These are phyloP conservation scores for Tricholoma flavovirens DNA, from an alignment of 768 basidiomycete species.

Conservation along the genomic window DNA sequence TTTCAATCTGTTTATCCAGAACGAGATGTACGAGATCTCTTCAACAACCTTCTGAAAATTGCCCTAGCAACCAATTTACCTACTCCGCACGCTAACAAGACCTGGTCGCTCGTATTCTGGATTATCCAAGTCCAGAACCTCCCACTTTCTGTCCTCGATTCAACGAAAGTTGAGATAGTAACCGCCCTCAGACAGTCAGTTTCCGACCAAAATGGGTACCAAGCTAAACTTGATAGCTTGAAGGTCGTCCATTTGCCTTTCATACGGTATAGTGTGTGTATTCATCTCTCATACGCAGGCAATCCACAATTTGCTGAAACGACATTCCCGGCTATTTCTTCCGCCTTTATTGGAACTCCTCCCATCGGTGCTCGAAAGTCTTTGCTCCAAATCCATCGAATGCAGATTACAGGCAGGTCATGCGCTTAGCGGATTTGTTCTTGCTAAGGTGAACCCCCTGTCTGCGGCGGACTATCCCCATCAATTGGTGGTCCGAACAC, in stretches of 20 bases:
- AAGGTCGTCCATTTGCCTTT: constrained; percentile 20
- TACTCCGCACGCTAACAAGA: constrained; percentile 37
- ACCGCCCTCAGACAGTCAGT: constrained; percentile 32
- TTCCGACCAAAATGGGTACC: constrained; percentile 22
- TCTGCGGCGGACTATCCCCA: constrained; percentile 17
- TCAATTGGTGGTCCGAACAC: constrained; percentile 18
- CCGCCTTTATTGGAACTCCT: constrained; percentile 45
- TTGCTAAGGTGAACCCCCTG: constrained; percentile 28
- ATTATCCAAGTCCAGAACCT: constrained; percentile 45
- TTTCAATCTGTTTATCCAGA: constrained; percentile 25
- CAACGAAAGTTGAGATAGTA: constrained; percentile 26
- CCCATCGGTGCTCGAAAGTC: constrained; percentile 28
- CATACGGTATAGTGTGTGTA: background rate
- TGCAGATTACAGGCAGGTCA: constrained; percentile 48
- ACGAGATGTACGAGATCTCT: constrained; percentile 36
- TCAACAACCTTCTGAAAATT: constrained; percentile 41
- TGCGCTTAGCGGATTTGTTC: constrained; percentile 50
- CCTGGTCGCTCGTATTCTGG: constrained; percentile 40
- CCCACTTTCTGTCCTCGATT: constrained; percentile 32
- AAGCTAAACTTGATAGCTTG: constrained; percentile 29
- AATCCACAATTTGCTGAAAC: constrained; percentile 27
- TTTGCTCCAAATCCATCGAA: constrained; percentile 22
- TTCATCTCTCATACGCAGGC: constrained; percentile 21
- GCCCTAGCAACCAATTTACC: constrained; percentile 29
- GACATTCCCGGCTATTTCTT: constrained; percentile 43